phyloP scores from a whole-genome alignment of 2,329 filamentous ascomycete species.

The Hypoxylon sp. region DNA sequence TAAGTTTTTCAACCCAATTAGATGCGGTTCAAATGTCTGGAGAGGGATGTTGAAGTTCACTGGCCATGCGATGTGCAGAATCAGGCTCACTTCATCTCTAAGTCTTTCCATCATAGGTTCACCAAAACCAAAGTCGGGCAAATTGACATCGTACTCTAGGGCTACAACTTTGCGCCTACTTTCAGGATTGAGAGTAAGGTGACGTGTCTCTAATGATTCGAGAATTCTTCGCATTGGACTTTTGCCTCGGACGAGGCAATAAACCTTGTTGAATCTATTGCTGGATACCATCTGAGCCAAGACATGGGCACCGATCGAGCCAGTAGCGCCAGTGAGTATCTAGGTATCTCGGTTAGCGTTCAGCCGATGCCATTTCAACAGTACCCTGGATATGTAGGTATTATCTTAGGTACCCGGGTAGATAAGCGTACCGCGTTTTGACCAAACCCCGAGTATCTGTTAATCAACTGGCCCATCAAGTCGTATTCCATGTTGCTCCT shows the following conservation, averaged over 20 bases:
- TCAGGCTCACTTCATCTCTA: slow-evolving; percentile 54
- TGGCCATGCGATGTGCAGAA: slow-evolving; percentile 65
- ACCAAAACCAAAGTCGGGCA: slow-evolving; percentile 59
- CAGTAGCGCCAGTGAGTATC: slow-evolving; percentile 75
- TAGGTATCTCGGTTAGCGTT: slow-evolving; percentile 39
- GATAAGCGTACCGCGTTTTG: not conserved
- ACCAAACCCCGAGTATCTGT: slow-evolving; percentile 28
- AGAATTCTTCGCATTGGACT: slow-evolving; percentile 33
- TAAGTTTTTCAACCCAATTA: slow-evolving; percentile 6
- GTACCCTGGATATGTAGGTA: not conserved
- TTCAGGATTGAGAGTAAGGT: slow-evolving; percentile 41
- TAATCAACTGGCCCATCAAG: slow-evolving; percentile 19
- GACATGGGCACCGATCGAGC: slow-evolving; percentile 74
- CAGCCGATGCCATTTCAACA: not conserved
- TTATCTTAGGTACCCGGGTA: too few relatives aligned
- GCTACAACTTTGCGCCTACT: slow-evolving; percentile 55
- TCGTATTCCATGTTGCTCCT: slow-evolving; percentile 17
- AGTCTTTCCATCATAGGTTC: slow-evolving; percentile 51
- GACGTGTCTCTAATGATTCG: slow-evolving; percentile 44
- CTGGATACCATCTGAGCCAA: slow-evolving; percentile 71
- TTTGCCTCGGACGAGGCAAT: slow-evolving; percentile 66
- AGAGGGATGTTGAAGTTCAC: slow-evolving; percentile 70
- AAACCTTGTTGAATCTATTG: slow-evolving; percentile 68
- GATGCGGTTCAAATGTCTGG: slow-evolving; percentile 61
- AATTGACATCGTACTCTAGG: slow-evolving; percentile 59